Evolutionary conservation across 208 protist species (phyloP).

Genomic region (Zelonia costaricensis): DNA sequence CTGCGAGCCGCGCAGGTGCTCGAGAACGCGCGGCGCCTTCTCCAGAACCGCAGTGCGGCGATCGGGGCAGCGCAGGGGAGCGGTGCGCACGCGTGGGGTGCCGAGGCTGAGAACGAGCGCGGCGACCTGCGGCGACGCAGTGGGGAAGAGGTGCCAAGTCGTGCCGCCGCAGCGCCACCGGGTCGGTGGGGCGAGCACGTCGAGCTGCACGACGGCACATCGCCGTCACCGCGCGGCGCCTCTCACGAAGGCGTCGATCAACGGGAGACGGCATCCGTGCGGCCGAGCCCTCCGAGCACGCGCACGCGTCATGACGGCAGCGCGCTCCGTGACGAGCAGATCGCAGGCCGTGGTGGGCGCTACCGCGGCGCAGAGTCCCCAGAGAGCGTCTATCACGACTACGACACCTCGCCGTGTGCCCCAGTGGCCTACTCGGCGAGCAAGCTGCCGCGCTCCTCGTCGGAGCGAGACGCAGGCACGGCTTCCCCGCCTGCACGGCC

Average conservation of each 20-base stretch:
- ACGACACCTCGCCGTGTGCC: slow-evolving; percentile 25
- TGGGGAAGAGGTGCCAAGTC: too few relatives aligned
- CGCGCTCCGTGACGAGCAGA: too few relatives aligned
- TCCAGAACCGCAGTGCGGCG: slow-evolving; percentile 9
- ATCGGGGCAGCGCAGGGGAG: background rate
- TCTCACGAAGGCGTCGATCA: too few relatives aligned
- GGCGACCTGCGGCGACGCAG: too few relatives aligned
- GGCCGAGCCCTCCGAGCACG: too few relatives aligned
- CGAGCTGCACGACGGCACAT: background rate
- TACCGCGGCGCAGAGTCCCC: background rate
- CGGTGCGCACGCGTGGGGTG: background rate
- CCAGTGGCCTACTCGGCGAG: slow-evolving; percentile 22
- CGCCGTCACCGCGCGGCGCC: background rate
- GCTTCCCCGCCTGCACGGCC: background rate
- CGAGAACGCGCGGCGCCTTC: slow-evolving; percentile 20
- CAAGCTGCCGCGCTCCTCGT: slow-evolving; percentile 14
- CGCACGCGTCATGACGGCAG: too few relatives aligned
- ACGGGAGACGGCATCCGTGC: too few relatives aligned
- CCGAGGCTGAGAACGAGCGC: background rate
- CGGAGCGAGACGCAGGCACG: background rate
- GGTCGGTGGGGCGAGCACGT: background rate
- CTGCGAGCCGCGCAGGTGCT: slow-evolving; percentile 23
- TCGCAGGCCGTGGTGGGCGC: too few relatives aligned
- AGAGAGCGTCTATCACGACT: slow-evolving; percentile 10
- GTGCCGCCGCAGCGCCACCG: too few relatives aligned